Percentiles rank a stretch among this genome's conserved stretches.
Evolutionary conservation across 441 rosid genomes (phyloP).

Genomic region (Pelargonium cotyledonis): DNA sequence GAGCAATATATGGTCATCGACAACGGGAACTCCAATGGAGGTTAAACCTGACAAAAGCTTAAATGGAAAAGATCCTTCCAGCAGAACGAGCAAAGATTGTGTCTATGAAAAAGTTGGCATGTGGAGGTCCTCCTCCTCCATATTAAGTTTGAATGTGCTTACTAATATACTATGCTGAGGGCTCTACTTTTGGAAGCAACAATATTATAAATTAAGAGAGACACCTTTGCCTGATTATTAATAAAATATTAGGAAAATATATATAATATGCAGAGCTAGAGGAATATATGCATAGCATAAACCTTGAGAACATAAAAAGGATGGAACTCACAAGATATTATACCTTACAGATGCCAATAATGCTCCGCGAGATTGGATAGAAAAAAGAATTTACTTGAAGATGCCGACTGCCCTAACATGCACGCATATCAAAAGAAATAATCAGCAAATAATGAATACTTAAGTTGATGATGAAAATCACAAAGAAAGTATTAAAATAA

Average conservation of each 20-base stretch:
- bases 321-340: background rate
- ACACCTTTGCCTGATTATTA: background rate
- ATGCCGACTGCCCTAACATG: conserved; percentile 5
- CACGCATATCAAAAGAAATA: background rate
- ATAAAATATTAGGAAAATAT: background rate
- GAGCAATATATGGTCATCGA: conserved; percentile 5
- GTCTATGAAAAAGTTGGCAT: conserved; percentile 31
- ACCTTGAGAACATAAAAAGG: conserved; percentile 1
- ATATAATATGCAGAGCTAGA: background rate
- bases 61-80: conserved; percentile 35
- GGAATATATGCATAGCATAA: conserved; percentile 2
- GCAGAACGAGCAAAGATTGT: conserved; percentile 28
- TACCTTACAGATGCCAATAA: conserved; percentile 3
- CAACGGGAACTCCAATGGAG: conserved; percentile 33
- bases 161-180: background rate
- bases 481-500: background rate
- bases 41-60: conserved; percentile 39
- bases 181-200: background rate
- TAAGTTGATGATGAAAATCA: background rate
- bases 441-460: conserved; percentile 1
- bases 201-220: background rate
- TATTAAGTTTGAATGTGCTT: background rate
- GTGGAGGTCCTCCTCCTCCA: conserved; percentile 4
- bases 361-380: background rate
- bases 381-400: background rate